Evolutionary conservation across 257 asterid genomes (phyloP).

Genomic region (Henckelia pumila): DNA sequence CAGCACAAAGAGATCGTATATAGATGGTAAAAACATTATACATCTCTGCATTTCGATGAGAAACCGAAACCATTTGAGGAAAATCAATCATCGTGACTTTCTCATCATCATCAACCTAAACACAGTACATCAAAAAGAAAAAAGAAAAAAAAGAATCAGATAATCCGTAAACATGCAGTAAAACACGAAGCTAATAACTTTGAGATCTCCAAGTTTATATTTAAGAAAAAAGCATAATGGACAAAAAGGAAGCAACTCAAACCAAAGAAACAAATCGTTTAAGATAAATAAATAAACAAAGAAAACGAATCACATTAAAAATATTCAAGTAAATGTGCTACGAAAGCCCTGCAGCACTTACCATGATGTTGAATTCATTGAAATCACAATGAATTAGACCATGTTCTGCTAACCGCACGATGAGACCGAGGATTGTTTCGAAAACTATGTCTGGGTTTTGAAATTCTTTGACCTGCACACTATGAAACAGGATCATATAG

Average conservation of each 20-base stretch:
- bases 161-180: neutral
- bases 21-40: conserved; percentile 31
- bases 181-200: neutral
- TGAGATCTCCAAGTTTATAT: neutral
- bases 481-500: conserved; percentile 27
- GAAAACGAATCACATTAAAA: neutral
- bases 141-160: neutral
- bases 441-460: conserved; percentile 73
- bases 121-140: conserved; percentile 15
- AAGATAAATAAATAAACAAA: neutral
- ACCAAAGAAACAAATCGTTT: neutral
- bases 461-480: conserved; percentile 92
- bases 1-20: neutral
- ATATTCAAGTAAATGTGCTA: conserved; percentile 14
- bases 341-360: conserved; percentile 31
- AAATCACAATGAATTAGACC: conserved; percentile 98
- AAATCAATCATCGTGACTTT: conserved; percentile 90
- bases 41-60: conserved; percentile 90
- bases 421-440: conserved; percentile 73
- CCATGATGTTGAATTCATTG: conserved; percentile 95
- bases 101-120: conserved; percentile 91
- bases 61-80: conserved; percentile 96
- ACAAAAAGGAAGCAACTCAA: neutral
- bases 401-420: conserved; percentile 90
- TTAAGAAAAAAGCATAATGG: neutral